Percentiles rank a stretch among this genome's conserved stretches.
phyloP scores from a whole-genome alignment of 2,329 filamentous ascomycete species.

The Byssochlamys sp. region DNA sequence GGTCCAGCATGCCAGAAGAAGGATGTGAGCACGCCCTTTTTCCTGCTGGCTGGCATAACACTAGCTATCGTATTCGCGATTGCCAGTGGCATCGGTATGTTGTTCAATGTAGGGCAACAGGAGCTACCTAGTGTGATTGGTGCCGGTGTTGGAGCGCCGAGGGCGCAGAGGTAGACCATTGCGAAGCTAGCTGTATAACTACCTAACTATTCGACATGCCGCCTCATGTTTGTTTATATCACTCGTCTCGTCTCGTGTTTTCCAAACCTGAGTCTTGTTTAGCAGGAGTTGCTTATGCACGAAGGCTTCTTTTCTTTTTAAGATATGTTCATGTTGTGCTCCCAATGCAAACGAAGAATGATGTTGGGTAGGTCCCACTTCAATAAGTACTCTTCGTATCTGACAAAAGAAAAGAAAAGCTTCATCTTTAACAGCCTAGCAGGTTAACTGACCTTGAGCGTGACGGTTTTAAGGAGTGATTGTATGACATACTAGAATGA shows the following conservation, averaged over 20 bases:
- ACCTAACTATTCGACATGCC: not conserved
- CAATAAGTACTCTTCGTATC: too few species aligned
- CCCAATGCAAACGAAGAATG: not conserved
- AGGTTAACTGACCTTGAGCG: too few species aligned
- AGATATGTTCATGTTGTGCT: not conserved
- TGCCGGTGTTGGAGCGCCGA: conserved; percentile 75
- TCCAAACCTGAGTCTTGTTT: not conserved
- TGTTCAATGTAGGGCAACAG: conserved; percentile 76
- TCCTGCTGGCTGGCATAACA: conserved; percentile 68
- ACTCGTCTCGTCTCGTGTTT: not conserved
- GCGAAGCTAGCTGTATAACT: not conserved
- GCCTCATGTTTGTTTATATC: not conserved
- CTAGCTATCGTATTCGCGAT: conserved; percentile 60
- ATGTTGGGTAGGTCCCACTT: too few species aligned
- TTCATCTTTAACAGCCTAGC: too few species aligned
- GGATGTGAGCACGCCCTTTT: conserved; percentile 81
- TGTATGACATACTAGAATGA: too few species aligned
- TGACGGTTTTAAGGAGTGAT: too few species aligned
- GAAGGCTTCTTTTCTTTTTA: not conserved
- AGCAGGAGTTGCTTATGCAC: not conserved
- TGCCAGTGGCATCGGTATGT: conserved; percentile 61
- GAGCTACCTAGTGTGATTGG: conserved; percentile 88
- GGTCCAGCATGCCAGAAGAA: conserved; percentile 82
- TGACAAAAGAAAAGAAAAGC: too few species aligned
- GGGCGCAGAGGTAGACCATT: conserved; percentile 30